Evolutionary conservation across 805 yeast species (phyloP).

Genomic region (Metschnikowia similis): DNA sequence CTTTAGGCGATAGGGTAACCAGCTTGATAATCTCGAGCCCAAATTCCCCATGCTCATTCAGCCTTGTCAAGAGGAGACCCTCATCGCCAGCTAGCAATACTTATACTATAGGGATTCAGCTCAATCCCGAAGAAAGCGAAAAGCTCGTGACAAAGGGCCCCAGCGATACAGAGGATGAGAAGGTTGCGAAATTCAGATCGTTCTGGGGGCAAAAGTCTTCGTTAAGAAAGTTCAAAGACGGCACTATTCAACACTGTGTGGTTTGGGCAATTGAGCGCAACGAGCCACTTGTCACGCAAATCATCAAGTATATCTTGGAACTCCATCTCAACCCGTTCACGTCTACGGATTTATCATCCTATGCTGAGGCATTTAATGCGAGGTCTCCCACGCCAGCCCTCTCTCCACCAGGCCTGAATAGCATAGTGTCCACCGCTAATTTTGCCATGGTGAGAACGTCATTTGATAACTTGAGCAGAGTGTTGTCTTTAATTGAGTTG

Average conservation of each 20-base stretch:
- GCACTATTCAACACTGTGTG: conserved; percentile 84
- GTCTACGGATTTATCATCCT: conserved; percentile 32
- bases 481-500: conserved; percentile 43
- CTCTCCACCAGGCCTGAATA: conserved; percentile 54
- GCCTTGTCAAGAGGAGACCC: conserved; percentile 54
- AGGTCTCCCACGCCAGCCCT: conserved; percentile 57
- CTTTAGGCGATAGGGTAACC: conserved; percentile 48
- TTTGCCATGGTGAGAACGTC: conserved; percentile 33
- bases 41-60: conserved; percentile 25
- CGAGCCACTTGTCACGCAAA: conserved; percentile 62
- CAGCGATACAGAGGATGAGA: conserved; percentile 46
- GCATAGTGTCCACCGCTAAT: conserved; percentile 29
- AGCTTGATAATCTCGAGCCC: conserved; percentile 33
- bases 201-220: conserved; percentile 91
- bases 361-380: conserved; percentile 44
- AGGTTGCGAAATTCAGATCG: conserved; percentile 58
- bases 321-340: conserved; percentile 54
- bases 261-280: conserved; percentile 64
- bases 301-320: conserved; percentile 58
- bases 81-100: conserved; percentile 23
- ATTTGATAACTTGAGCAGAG: conserved; percentile 48
- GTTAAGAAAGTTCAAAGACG: conserved; percentile 88
- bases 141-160: conserved; percentile 88
- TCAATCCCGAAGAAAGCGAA: conserved; percentile 72
- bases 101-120: conserved; percentile 56